These are phyloP conservation scores for Rhizophora mangle DNA, from an alignment of 345 rosid species.

Conservation along the genomic window DNA sequence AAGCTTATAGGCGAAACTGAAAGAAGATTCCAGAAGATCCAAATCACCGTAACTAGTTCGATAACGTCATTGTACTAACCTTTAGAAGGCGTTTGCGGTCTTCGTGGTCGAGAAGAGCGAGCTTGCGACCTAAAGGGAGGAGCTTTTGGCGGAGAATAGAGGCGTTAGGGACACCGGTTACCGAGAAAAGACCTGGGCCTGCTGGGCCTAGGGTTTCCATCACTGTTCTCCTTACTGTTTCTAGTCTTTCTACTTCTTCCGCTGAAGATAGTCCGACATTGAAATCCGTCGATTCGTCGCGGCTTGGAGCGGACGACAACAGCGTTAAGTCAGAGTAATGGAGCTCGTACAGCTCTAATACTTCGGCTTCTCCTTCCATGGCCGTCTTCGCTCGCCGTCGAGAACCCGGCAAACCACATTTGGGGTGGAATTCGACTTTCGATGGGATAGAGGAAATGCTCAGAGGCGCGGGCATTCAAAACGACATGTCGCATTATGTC, in stretches of 20 bases:
- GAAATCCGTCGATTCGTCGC: constrained; percentile 2
- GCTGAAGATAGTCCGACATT: not conserved
- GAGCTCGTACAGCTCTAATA: constrained; percentile 51
- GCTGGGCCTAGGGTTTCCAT: constrained; percentile 67
- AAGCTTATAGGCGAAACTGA: too few relatives aligned
- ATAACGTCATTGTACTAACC: constrained; percentile 29
- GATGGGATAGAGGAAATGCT: too few relatives aligned
- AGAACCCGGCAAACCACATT: too few relatives aligned
- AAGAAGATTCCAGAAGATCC: not conserved
- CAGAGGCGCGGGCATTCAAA: too few relatives aligned
- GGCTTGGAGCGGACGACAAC: constrained; percentile 19
- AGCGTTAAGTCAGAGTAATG: constrained; percentile 51
- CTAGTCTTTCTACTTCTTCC: constrained; percentile 32
- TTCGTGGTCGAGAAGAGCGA: constrained; percentile 61
- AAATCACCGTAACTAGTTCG: not conserved
- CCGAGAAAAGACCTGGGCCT: constrained; percentile 71
- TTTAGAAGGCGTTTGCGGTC: constrained; percentile 56
- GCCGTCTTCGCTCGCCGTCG: too few relatives aligned
- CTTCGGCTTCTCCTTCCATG: constrained; percentile 37
- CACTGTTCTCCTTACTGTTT: constrained; percentile 35
- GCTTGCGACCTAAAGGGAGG: constrained; percentile 60
- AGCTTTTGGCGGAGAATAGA: constrained; percentile 56
- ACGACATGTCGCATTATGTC: too few relatives aligned
- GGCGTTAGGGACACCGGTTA: constrained; percentile 54
- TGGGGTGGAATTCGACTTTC: too few relatives aligned